Base-by-base conservation (phyloP, 192 early-diverging fungal species). In the Fimicolochytrium jonesii region DNA sequence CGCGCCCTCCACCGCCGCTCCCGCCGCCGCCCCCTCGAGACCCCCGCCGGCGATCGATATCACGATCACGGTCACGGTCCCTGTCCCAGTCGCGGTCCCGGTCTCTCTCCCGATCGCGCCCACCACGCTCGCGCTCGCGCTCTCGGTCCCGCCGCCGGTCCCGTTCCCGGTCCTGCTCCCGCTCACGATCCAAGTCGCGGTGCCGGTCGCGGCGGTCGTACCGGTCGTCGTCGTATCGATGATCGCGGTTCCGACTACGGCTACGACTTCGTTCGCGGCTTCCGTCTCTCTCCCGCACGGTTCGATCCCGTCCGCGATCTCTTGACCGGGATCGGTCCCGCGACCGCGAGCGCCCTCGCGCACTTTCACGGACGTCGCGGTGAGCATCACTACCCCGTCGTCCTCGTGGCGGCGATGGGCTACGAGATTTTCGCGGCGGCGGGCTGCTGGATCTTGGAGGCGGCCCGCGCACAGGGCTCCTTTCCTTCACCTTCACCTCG, bases 51-150 rank as follows among this genome's bases (percentile, higher is more conserved):
- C n/a, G n/a, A n/a, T n/a, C n/a, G n/a, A n/a, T n/a, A n/a, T n/a
- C n/a, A n/a, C 28, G 48, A 25, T 50, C 58, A 2, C 65, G 58
- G 17, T 29, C 15, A 7, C 66, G 65, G 17, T 64, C 60, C 18
- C 67, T 54, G 7, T 39, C 51, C 26, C 67, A 13, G 1, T 51
- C 47, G 30, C 66, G 36, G 11, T 54, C 60, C 51, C 67, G 28
- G 20, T 68, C 60, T 26, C 67, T 28, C 32, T 57, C 60, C 2
- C 67, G 13, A 2, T 58, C 61, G 1, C 60, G 6, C 52, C 28
- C 55, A 30, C 53, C 63, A 13, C 42, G 15, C 51, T 59, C 62
- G 11, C 50, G 37, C 49, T 52, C 58, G 28, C 62, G 46, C 18
- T 49, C 36, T 17, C 65, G 42, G 41, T 49, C 59, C 28, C 51